phyloP scores from a whole-genome alignment of 169 alveolate species.

The Eimeria brunetti region DNA sequence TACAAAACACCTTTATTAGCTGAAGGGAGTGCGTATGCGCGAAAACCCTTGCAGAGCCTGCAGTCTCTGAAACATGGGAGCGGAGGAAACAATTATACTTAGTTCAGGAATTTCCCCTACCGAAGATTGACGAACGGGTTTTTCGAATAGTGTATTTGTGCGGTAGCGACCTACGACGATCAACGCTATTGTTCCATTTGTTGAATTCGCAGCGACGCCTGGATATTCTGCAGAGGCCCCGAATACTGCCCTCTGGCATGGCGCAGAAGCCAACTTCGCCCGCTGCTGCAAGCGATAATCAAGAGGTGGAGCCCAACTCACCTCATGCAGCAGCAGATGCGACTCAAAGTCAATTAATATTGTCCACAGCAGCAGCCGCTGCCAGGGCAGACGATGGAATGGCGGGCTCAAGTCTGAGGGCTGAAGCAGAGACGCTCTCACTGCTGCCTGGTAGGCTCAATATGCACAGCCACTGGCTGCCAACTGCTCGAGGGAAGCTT shows the following conservation, averaged over 20 bases:
- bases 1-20: not conserved
- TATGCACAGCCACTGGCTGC: not conserved
- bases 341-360: not conserved
- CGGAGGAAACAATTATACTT: not conserved
- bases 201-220: constrained; percentile 47
- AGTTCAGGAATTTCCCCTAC: not conserved
- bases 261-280: constrained; percentile 55
- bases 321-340: constrained; percentile 6
- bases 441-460: constrained; percentile 49
- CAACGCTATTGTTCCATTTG: not conserved
- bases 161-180: not conserved
- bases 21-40: not conserved
- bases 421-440: constrained; percentile 68
- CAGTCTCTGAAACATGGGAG: not conserved
- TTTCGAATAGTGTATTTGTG: not conserved
- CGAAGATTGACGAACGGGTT: not conserved
- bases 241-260: constrained; percentile 54
- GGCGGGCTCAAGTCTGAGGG: constrained; percentile 68
- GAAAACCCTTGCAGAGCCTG: not conserved
- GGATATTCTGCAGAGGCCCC: constrained; percentile 56
- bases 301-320: constrained; percentile 39
- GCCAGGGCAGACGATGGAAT: constrained; percentile 74
- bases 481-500: not conserved
- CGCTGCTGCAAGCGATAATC: constrained; percentile 44
- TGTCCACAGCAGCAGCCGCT: constrained; percentile 63